Percentiles rank a stretch among this genome's conserved stretches.
Evolutionary conservation across 208 protist genomes (phyloP).

Genomic region (Leptomonas pyrrhocoris): DNA sequence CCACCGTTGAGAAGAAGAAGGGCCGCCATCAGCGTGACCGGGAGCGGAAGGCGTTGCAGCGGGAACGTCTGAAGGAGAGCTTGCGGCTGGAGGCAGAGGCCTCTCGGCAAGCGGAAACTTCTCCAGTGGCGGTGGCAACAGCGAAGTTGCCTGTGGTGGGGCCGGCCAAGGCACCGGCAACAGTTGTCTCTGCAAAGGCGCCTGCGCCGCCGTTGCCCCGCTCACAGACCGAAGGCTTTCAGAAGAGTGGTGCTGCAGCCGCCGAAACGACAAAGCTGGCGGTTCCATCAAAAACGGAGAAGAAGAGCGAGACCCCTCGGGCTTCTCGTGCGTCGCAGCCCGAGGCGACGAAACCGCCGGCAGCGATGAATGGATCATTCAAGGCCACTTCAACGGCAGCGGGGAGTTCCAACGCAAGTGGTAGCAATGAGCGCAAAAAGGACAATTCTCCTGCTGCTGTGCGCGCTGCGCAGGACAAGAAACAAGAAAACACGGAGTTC

Average conservation of each 20-base stretch:
- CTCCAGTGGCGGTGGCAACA: background rate
- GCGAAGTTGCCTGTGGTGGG: background rate
- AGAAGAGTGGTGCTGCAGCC: background rate
- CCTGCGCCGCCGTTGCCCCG: conserved; percentile 14
- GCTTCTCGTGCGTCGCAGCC: background rate
- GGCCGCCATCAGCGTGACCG: background rate
- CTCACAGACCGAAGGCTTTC: conserved; percentile 18
- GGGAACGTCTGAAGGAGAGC: background rate
- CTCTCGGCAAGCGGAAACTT: background rate
- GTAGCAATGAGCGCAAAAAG: background rate
- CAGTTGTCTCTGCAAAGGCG: background rate
- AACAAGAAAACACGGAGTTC: conserved; percentile 1
- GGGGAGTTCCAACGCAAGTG: background rate
- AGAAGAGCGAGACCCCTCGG: background rate
- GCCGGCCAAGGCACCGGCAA: background rate
- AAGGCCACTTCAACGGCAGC: background rate
- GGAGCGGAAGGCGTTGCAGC: conserved; percentile 18
- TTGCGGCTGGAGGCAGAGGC: conserved; percentile 7
- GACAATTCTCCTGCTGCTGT: background rate
- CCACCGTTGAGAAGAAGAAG: background rate
- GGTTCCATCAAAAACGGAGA: background rate
- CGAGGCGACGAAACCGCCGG: background rate
- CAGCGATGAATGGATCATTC: background rate
- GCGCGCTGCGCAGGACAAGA: background rate
- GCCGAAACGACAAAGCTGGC: background rate